Base-by-base conservation (phyloP, 1,284 basidiomycete species). In the Rhodotorula sp. region DNA sequence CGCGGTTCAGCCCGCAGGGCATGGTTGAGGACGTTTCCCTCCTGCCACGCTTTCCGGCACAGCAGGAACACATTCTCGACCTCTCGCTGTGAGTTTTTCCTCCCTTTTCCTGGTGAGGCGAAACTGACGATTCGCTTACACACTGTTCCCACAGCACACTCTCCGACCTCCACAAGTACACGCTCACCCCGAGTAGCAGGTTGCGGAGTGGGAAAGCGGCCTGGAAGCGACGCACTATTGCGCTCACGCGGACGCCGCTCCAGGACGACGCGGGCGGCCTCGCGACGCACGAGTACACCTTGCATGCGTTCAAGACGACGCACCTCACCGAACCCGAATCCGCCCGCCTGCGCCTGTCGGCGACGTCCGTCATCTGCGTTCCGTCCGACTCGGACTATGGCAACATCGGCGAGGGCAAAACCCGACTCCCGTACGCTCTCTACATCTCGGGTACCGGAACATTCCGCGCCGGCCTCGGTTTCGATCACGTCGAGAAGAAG, bases 251-350 rank as follows among this genome's bases (percentile, higher is more conserved):
- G 38, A 43, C 38, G 12, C 12, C 38, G 61, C 26, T 60, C 34
- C 50, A 52, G 8, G 23, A 28, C 31, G 12, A 16, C 26, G n/a
- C 55, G 19, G 10, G 31, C 56, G 2, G 61, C 7, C 45, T 45
- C 28, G 3, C 50, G 12, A 14, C 52, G 8, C 34, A 57, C 16
- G 47, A 54, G 16, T 67, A 48, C 34, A 18, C 54, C 31, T 57
- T 72, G 14, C 58, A 60, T 54, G 38, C 55, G 19, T 72, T 66
- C 64, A 19, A 18, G 2, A 52, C 67, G 21, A 55, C 38, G 26
- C 56, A 61, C 18, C 43, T 38, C 28, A 43, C 54, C 31, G 70
- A 72, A 31, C 43, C 21, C 48, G 67, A 65, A 28, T 62, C 56
- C 12, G 31, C 47, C 6, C 67, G 67, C 7, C 67, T 72, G 19